Base-by-base conservation (phyloP, 1,284 basidiomycete species). In the Ganoderma meredithae region DNA sequence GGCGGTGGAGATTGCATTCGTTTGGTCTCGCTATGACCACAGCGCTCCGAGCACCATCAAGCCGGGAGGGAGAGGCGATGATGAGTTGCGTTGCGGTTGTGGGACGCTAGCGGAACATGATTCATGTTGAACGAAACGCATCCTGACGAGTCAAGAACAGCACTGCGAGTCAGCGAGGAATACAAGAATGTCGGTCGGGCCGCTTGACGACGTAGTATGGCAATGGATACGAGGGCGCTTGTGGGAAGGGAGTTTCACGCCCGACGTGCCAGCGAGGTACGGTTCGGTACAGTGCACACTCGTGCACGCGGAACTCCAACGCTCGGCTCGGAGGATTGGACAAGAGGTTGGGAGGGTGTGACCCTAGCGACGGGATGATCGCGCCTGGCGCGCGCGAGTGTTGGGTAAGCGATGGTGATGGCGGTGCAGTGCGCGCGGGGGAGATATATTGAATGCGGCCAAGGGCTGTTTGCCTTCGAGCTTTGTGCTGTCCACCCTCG, bases 311-410 rank as follows among this genome's bases (percentile, higher is more conserved):
- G 47, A 25, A 49, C 33, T 33, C 15, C 31, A 17, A 33, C 25
- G 9, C 53, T 55, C 9, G 53, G 31, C 47, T 55, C 31, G 31
- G 31, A 55, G 8, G 25, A 19, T 33, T 1, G 27, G 27, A 31
- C 27, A 31, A 31, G 25, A 27, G 53, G 27, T 58, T 31, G 17
- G 55, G n/a, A 31, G 31, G 56, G 56, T 36, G 64, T 58, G 65
- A 62, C 67, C 67, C 69, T 72, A 69, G 63, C 66, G 68, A 72
- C 71, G 63, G 41, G 52, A 22, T 70, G 71, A 72, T 70, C 61
- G 52, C 66, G n/a, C 27, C 40, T 49, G 3, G 47, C 25, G 69
- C 68, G 47, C 47, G 47, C 47, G 44, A 68, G 68, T 47, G 36
- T 19, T n/a, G 27, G 33, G 66, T 68, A 68, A 65, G 69, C 69